A percentile compares a stretch with the other conserved stretches of the same genome.
These are phyloP conservation scores for Serendipita indica DNA, from an alignment of 768 basidiomycete species.

Conservation along the genomic window DNA sequence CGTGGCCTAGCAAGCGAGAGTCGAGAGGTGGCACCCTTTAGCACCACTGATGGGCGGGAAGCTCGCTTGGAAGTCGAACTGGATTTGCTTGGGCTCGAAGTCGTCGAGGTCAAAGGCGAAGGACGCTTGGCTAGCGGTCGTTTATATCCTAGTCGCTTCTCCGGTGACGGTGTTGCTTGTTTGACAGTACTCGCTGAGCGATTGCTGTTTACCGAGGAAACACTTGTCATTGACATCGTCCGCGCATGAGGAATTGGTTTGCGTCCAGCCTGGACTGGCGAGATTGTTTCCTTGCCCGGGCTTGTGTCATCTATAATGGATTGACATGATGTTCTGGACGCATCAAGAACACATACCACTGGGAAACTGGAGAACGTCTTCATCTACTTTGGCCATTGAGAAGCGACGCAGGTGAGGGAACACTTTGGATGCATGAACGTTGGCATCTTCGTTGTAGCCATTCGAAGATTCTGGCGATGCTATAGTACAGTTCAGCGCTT, in stretches of 20 bases:
- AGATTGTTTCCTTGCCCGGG: background rate
- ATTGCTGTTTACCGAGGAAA: background rate
- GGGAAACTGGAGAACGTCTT: background rate
- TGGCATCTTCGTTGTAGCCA: background rate
- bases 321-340: background rate
- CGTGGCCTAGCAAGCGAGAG: background rate
- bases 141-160: background rate
- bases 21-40: background rate
- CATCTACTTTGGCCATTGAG: constrained; percentile 1
- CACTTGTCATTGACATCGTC: background rate
- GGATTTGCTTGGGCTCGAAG: background rate
- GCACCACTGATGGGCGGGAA: background rate
- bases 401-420: background rate
- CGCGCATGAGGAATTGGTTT: background rate
- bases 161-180: background rate
- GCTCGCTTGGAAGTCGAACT: background rate
- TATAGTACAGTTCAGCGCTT: background rate
- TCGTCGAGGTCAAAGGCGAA: background rate
- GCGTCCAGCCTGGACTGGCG: background rate
- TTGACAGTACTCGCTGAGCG: background rate
- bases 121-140: background rate
- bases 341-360: background rate
- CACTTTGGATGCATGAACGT: background rate
- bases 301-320: background rate
- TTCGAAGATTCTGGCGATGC: constrained; percentile 4